Conservation (phyloP, 345 rosid genomes). For the Camelina neglecta region DNA sequence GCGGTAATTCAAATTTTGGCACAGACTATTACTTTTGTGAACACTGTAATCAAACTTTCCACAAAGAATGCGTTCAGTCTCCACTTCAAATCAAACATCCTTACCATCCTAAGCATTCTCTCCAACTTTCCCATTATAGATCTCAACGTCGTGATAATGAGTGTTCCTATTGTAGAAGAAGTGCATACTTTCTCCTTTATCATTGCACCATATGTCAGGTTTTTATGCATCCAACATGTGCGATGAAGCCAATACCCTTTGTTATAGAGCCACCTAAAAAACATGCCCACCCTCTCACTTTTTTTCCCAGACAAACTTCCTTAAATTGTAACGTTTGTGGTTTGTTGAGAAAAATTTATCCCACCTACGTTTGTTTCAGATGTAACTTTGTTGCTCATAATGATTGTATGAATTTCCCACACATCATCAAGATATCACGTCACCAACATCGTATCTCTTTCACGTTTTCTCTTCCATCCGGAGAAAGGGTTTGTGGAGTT, state of each 20-base stretch:
- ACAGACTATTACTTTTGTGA: neutral
- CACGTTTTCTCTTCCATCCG: neutral
- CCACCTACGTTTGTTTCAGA: neutral
- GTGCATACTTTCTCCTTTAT: neutral
- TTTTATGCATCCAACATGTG: neutral
- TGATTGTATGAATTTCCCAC: neutral
- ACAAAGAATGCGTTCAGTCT: neutral
- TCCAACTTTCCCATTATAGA: neutral
- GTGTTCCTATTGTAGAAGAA: neutral
- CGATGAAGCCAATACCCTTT: neutral
- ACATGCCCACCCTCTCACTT: neutral
- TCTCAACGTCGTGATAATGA: fast-evolving
- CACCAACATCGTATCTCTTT: neutral
- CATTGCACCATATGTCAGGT: neutral
- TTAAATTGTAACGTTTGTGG: neutral
- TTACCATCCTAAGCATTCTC: neutral
- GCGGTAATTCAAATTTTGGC: neutral
- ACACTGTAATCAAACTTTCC: neutral
- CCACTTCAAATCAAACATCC: neutral
- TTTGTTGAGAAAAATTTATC: neutral
- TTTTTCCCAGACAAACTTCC: neutral
- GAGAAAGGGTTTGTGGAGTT: neutral
- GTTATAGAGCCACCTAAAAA: neutral
- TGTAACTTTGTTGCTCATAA: neutral
- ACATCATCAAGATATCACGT: neutral